phyloP scores from a whole-genome alignment of 1,139 yeast genomes.

The Magnusiomyces sp. region DNA sequence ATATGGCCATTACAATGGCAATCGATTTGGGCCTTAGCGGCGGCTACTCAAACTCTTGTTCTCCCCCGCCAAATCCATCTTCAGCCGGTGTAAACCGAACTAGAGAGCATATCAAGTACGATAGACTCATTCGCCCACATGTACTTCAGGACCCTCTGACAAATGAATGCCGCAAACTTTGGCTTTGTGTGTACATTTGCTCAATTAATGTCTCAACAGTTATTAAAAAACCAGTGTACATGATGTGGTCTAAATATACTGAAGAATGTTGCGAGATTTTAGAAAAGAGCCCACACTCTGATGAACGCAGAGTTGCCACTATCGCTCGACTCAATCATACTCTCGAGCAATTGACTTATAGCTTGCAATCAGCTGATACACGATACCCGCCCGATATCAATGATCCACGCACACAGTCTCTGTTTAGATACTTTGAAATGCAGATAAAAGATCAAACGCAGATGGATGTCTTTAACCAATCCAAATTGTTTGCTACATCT shows the following conservation, averaged over 20 bases:
- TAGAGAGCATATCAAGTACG: constrained; percentile 21
- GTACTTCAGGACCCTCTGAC: constrained; percentile 30
- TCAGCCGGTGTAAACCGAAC: neutral
- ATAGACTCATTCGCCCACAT: constrained; percentile 32
- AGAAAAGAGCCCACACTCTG: constrained; percentile 32
- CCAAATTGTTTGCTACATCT: constrained; percentile 1
- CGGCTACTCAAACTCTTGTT: no score
- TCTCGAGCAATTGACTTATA: constrained; percentile 46
- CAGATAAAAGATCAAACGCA: constrained; percentile 15
- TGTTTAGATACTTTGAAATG: constrained; percentile 22
- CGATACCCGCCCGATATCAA: constrained; percentile 25
- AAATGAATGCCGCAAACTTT: constrained; percentile 30
- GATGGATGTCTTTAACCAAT: constrained; percentile 1
- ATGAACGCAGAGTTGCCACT: constrained; percentile 39
- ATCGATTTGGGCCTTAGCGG: constrained; percentile 73
- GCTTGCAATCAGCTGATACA: constrained; percentile 22
- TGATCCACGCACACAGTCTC: constrained; percentile 21
- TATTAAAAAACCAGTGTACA: constrained; percentile 25
- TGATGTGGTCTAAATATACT: constrained; percentile 44
- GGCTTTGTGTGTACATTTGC: constrained; percentile 28
- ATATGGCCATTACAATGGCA: constrained; percentile 58
- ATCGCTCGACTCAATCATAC: constrained; percentile 53
- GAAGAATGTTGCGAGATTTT: constrained; percentile 52
- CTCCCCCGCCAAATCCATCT: neutral
- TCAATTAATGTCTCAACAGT: constrained; percentile 27